A percentile compares a stretch with the other conserved stretches of the same genome.
phyloP scores from a whole-genome alignment of 140 eudicot species.

The Oenanthe javanica region DNA sequence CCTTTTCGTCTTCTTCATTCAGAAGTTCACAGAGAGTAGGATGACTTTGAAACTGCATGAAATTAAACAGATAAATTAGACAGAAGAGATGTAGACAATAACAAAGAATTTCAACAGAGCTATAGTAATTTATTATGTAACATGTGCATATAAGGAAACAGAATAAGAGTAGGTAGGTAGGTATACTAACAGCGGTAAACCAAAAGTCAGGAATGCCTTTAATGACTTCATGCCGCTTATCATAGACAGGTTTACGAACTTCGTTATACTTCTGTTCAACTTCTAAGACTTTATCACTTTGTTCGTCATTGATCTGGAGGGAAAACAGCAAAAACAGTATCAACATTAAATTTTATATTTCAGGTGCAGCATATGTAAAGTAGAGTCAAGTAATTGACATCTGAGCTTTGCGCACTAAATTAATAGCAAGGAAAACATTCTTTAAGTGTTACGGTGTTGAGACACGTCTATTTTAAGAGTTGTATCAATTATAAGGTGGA shows the following conservation, averaged over 20 bases:
- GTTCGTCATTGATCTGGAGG: slow-evolving; percentile 75
- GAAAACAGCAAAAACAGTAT: not conserved
- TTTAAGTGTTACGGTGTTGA: not conserved
- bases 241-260: slow-evolving; percentile 82
- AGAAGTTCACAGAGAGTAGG: slow-evolving; percentile 80
- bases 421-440: not conserved
- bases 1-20: slow-evolving; percentile 90
- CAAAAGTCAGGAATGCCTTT: slow-evolving; percentile 85
- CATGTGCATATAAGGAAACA: not conserved
- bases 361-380: not conserved
- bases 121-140: not conserved
- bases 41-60: slow-evolving; percentile 81
- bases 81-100: not conserved
- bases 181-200: slow-evolving; percentile 72
- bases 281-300: slow-evolving; percentile 86
- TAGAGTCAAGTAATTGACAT: not conserved
- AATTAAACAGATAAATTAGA: not conserved
- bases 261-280: slow-evolving; percentile 77
- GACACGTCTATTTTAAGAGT: not conserved
- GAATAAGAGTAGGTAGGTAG: not conserved
- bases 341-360: not conserved
- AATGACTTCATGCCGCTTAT: slow-evolving; percentile 64
- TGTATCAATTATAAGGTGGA: not conserved
- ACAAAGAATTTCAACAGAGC: not conserved
- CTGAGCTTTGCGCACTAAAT: not conserved